Base-by-base conservation (phyloP, 495 filamentous ascomycete genomes). In the Aspergillus sparsus region DNA sequence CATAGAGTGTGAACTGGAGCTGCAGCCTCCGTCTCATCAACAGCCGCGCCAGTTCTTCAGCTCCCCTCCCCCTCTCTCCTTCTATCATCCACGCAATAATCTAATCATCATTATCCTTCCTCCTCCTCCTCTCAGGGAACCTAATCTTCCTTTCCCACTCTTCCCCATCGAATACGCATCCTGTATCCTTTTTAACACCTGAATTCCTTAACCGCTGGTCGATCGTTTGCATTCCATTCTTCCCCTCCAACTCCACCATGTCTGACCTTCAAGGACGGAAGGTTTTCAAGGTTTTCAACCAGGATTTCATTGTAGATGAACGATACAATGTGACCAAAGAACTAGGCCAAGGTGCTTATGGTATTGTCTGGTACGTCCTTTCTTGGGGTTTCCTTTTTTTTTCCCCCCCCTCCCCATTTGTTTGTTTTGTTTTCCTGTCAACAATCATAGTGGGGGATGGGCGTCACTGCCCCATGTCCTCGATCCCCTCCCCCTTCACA, bases 281-380 rank as follows among this genome's bases (percentile, higher is more conserved):
- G 81, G 83, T 92, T 75, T 98, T 98, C 85, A 98, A 98, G 88
- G 94, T 98, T 70, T 98, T 98, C 81, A 97, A 97, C 83, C 94
- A 98, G 74, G 94, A 98, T 80, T 98, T 98, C 69, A 89, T 97
- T 63, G 94, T 98, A 62, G 95, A 97, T 71, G 93, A 98, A 76
- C 85, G 95, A 53, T 98, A 98, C 79, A 96, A 89, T 70, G 94
- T 98, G 62, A 98, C 93, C 55, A 98, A 98, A 82, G 94, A 98
- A 79, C 83, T 98, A 44, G 94, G 95, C 27, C 94, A 98, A 71
- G 94, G 94, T 62, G 95, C 94, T 60, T 98, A 98, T 67, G 95
- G 94, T 73, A 97, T 98, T 68, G 95, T 98, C 70, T 98, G 94
- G 93, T 97, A 87, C 52, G 87, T 77, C 21, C 36, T 7, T 7